A percentile compares a stretch with the other conserved stretches of the same genome.
Evolutionary conservation across 2,329 filamentous ascomycete genomes (phyloP).

Genomic region (Colletotrichum sojae): DNA sequence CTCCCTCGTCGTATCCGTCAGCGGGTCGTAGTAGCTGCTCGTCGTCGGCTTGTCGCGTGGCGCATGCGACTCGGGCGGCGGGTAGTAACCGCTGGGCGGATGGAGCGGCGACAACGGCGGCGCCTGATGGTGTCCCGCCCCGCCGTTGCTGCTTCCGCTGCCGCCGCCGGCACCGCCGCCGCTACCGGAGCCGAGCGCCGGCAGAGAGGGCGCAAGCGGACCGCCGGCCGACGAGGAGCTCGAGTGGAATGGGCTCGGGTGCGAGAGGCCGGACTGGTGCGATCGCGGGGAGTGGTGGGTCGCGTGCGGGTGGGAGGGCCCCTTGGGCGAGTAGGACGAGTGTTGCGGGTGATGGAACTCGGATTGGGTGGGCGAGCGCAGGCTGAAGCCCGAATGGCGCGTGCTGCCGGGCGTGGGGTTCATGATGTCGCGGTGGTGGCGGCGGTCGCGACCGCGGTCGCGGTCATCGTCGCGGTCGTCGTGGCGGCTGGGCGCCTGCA

Average conservation of each 20-base stretch:
- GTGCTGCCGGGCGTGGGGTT: slow-evolving; percentile 53
- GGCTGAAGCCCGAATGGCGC: slow-evolving; percentile 61
- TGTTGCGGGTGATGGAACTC: slow-evolving; percentile 54
- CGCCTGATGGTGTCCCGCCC: slow-evolving; percentile 38
- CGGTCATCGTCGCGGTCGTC: slow-evolving; percentile 54
- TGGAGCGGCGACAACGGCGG: slow-evolving; percentile 60
- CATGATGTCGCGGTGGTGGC: slow-evolving; percentile 63
- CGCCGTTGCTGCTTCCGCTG: slow-evolving; percentile 44
- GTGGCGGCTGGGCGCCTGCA: slow-evolving; percentile 60
- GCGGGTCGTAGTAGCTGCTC: slow-evolving; percentile 68
- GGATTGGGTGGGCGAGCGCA: slow-evolving; percentile 64
- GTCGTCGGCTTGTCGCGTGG: slow-evolving; percentile 56
- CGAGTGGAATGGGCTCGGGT: slow-evolving; percentile 54
- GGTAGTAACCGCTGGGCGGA: slow-evolving; percentile 59
- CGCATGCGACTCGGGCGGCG: slow-evolving; percentile 49
- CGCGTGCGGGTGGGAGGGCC: slow-evolving; percentile 44
- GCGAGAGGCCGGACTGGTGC: slow-evolving; percentile 41
- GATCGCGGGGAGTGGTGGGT: slow-evolving; percentile 47
- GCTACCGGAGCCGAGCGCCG: slow-evolving; percentile 37
- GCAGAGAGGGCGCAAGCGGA: slow-evolving; percentile 43
- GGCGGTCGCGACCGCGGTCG: slow-evolving; percentile 50
- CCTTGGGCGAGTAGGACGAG: slow-evolving; percentile 47
- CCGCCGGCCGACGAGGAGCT: slow-evolving; percentile 45
- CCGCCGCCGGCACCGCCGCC: slow-evolving; percentile 45
- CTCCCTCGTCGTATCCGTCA: slow-evolving; percentile 64